Evolutionary conservation across 2,329 filamentous ascomycete genomes (phyloP).

Genomic region (Whalleya microplaca): DNA sequence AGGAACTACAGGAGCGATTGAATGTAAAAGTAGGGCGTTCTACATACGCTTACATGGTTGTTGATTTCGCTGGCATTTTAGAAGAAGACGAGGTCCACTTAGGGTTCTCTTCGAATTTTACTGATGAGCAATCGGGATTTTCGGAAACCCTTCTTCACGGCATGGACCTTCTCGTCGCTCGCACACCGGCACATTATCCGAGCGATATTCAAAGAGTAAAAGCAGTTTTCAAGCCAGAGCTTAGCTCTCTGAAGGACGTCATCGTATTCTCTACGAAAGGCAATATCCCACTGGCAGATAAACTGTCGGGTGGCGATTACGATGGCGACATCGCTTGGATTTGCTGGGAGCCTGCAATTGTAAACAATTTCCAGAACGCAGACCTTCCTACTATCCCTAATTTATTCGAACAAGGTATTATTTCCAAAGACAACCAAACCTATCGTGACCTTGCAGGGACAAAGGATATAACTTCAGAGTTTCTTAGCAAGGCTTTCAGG

Average conservation of each 20-base stretch:
- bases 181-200: constrained; percentile 69
- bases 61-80: constrained; percentile 66
- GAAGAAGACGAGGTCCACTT: constrained; percentile 70
- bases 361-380: constrained; percentile 68
- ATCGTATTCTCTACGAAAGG: constrained; percentile 75
- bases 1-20: constrained; percentile 57
- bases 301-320: constrained; percentile 79
- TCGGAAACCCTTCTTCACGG: constrained; percentile 58
- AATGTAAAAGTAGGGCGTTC: constrained; percentile 65
- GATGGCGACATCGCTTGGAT: constrained; percentile 81
- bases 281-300: constrained; percentile 64
- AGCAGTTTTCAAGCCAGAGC: constrained; percentile 59
- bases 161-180: constrained; percentile 66
- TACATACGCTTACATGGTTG: constrained; percentile 67
- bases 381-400: constrained; percentile 49
- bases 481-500: constrained; percentile 56
- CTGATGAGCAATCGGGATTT: constrained; percentile 55
- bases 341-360: constrained; percentile 71
- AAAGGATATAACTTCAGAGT: constrained; percentile 43
- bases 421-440: constrained; percentile 52
- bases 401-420: constrained; percentile 51
- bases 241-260: constrained; percentile 75
- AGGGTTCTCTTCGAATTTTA: constrained; percentile 68
- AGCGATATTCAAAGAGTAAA: constrained; percentile 75
- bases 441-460: constrained; percentile 48